Percentiles rank a stretch among this genome's conserved stretches.
Conservation (phyloP, 495 filamentous ascomycete species). For the Friedmanniomyces endolithicus region DNA sequence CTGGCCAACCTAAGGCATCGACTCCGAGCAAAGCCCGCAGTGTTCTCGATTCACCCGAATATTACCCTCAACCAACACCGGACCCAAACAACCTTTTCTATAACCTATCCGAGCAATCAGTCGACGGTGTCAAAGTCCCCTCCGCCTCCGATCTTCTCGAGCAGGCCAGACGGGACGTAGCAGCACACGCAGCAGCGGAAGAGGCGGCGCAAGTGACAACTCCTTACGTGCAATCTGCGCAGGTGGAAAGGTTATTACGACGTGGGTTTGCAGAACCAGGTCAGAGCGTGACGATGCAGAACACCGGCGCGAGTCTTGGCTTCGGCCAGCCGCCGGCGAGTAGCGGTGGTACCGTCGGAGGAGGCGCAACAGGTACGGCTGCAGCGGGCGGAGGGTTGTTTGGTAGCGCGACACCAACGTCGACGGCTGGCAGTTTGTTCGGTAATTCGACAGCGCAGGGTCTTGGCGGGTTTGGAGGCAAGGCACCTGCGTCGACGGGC, state of each 20-base stretch:
- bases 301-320: neutral
- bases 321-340: neutral
- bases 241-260: neutral
- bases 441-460: neutral
- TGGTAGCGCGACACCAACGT: neutral
- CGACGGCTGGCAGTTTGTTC: neutral
- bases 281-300: neutral
- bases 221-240: neutral
- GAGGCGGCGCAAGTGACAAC: neutral
- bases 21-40: too few species aligned
- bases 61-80: too few species aligned
- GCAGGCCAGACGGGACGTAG: neutral
- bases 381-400: neutral
- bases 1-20: too few species aligned
- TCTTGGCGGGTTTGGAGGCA: neutral
- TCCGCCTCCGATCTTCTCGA: neutral
- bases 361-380: neutral
- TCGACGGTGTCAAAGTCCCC: neutral
- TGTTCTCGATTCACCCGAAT: too few species aligned
- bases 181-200: neutral
- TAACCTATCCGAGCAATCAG: too few species aligned
- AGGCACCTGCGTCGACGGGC: neutral
- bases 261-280: neutral
- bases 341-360: neutral
- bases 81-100: too few species aligned